Percentiles rank a stretch among this genome's conserved stretches.
Evolutionary conservation across 257 asterid genomes (phyloP).

Genomic region (Solanum dulcamara): DNA sequence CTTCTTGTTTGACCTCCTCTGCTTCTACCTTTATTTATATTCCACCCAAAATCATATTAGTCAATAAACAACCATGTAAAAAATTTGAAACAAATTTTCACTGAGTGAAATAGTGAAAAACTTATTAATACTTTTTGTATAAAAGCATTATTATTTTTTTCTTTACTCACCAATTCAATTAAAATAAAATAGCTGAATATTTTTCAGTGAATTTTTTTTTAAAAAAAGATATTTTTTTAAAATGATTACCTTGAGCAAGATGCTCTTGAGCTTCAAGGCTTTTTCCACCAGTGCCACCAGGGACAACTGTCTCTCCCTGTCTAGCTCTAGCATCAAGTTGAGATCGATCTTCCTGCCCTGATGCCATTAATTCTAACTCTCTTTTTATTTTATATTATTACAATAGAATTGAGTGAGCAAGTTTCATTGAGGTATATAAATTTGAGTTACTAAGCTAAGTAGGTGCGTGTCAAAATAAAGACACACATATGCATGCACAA

Average conservation of each 20-base stretch:
- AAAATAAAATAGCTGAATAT: too few species aligned
- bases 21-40: slow-evolving; percentile 33
- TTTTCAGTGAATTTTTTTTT: too few species aligned
- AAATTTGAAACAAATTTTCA: too few species aligned
- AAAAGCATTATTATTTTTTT: too few species aligned
- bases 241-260: slow-evolving; percentile 42
- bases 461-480: not conserved
- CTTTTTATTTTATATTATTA: not conserved
- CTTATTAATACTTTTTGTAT: too few species aligned
- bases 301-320: slow-evolving; percentile 61
- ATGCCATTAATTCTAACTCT: slow-evolving; percentile 31
- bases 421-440: not conserved
- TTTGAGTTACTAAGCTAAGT: not conserved
- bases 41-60: too few species aligned
- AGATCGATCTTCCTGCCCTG: slow-evolving; percentile 30
- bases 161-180: too few species aligned
- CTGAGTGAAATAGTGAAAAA: too few species aligned
- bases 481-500: not conserved
- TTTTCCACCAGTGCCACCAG: slow-evolving; percentile 87
- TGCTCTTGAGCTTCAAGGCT: slow-evolving; percentile 74
- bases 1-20: slow-evolving; percentile 62
- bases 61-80: too few species aligned
- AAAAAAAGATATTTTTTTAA: too few species aligned
- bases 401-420: not conserved
- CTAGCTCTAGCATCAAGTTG: slow-evolving; percentile 57